Conservation (phyloP, 441 rosid genomes). For the Brassica balearica region DNA sequence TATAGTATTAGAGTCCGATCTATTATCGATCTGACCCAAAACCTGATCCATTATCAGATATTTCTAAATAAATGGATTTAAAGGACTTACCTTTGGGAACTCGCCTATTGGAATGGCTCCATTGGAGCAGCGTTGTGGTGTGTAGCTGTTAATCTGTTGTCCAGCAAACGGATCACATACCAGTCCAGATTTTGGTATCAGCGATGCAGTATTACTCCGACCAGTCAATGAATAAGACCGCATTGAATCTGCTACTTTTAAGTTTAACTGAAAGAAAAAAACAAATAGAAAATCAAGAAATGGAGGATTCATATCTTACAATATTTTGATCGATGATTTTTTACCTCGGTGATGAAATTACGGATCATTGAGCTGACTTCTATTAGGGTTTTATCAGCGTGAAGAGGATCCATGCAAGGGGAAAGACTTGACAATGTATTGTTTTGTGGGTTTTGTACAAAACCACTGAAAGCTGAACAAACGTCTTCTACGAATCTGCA, state of each 20-base stretch:
- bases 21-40: too few relatives aligned
- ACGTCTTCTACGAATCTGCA: conserved; percentile 64
- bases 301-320: not conserved
- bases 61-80: not conserved
- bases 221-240: conserved; percentile 26
- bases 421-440: conserved; percentile 50
- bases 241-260: conserved; percentile 44
- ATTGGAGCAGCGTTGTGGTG: conserved; percentile 52
- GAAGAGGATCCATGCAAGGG: conserved; percentile 57
- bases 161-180: conserved; percentile 71
- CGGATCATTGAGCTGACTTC: conserved; percentile 54
- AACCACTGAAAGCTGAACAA: conserved; percentile 59
- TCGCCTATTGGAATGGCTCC: conserved; percentile 52
- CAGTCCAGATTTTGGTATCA: conserved; percentile 26
- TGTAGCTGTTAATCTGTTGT: conserved; percentile 51
- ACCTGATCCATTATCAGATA: not conserved
- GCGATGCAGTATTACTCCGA: conserved; percentile 10
- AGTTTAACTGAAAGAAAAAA: conserved; percentile 51
- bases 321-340: not conserved
- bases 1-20: too few relatives aligned
- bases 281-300: not conserved
- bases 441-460: conserved; percentile 52
- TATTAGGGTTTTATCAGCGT: conserved; percentile 45
- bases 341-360: conserved; percentile 55
- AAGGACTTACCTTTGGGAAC: conserved; percentile 58